Conservation (phyloP, 164 flowering plant species). For the Berberis vulgaris region DNA sequence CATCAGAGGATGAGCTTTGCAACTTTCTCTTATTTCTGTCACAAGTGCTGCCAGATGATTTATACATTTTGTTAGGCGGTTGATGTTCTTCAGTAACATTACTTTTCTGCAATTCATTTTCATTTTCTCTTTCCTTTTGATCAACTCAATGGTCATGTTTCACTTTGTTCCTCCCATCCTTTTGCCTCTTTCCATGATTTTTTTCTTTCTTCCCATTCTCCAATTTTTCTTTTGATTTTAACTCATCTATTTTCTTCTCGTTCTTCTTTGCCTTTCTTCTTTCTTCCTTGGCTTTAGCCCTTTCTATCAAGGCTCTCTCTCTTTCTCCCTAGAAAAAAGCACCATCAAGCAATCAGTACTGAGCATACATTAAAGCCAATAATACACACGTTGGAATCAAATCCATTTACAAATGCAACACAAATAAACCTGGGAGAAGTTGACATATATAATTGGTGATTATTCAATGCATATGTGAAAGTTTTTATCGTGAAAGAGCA, state of each 20-base stretch:
- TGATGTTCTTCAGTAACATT: slow-evolving; percentile 49
- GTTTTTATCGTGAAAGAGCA: too few relatives aligned
- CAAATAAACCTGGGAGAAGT: too few relatives aligned
- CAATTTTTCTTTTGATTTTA: slow-evolving; percentile 10
- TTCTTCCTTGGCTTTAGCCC: slow-evolving; percentile 27
- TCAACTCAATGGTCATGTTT: not conserved
- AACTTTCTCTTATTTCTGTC: slow-evolving; percentile 17
- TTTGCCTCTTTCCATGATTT: slow-evolving; percentile 8
- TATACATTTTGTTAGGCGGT: slow-evolving; percentile 21
- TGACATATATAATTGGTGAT: too few relatives aligned
- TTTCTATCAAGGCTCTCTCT: slow-evolving; percentile 6
- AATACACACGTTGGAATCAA: not conserved
- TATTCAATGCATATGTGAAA: too few relatives aligned
- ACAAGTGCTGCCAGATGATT: slow-evolving; percentile 38
- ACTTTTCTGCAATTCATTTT: slow-evolving; percentile 38
- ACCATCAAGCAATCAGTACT: not conserved
- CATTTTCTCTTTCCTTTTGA: slow-evolving; percentile 17
- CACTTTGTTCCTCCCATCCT: not conserved
- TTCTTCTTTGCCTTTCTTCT: slow-evolving; percentile 12
- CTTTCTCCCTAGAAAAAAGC: slow-evolving; percentile 30
- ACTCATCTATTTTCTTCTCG: slow-evolving; percentile 12
- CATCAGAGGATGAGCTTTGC: not conserved
- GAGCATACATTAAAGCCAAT: not conserved
- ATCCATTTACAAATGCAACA: too few relatives aligned
- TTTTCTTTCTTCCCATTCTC: slow-evolving; percentile 7